Base-by-base conservation (phyloP, 768 basidiomycete species). In the Leccinum longicurvipes region DNA sequence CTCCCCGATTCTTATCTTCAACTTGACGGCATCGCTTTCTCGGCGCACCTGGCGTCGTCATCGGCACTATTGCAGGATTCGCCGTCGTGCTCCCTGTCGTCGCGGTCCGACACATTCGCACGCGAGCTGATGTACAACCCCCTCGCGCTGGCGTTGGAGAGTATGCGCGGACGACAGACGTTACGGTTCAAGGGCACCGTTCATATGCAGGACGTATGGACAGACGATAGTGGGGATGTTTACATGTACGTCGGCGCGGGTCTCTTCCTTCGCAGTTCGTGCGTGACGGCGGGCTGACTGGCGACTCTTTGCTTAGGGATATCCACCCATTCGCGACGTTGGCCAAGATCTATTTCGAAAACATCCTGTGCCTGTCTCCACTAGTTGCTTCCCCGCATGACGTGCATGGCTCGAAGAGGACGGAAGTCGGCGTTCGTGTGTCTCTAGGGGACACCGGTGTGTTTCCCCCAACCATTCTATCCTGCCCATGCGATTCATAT, bases 11-110 rank as follows among this genome's bases (percentile, higher is more conserved):
- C 89, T 0, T 73, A 86, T 48, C 72, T 91, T 21, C 73, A 79
- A 3, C 81, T 91, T 31, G 89, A 91, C 63, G 89, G 89, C 6
- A 67, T 91, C 19, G 86, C 86, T 2, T 91, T 91, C 63, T 77
- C 79, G 3, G 77, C 82, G 1, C 76, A 76, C 1, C 66, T 84
- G n/a, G 39, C 19, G 10, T 4, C 77, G 78, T 34, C 50, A 47
- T 49, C 52, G 56, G 12, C 50, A 41, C 66, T 74, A 6, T 67
- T 68, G 17, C 60, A 69, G n/a, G 62, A 67, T 39, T 65, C 68
- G 6, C 67, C 67, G 0, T 65, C 67, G 3, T 56, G 49, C 9
- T 47, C 56, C 17, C 50, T 47, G n/a, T 28, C 19, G 19, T 41
- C 62, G 12, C 53, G 54, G 23, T 73, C 76, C 45, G 69, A 72